phyloP scores from a whole-genome alignment of 2,329 filamentous ascomycete genomes.

The Penicillium sp. region DNA sequence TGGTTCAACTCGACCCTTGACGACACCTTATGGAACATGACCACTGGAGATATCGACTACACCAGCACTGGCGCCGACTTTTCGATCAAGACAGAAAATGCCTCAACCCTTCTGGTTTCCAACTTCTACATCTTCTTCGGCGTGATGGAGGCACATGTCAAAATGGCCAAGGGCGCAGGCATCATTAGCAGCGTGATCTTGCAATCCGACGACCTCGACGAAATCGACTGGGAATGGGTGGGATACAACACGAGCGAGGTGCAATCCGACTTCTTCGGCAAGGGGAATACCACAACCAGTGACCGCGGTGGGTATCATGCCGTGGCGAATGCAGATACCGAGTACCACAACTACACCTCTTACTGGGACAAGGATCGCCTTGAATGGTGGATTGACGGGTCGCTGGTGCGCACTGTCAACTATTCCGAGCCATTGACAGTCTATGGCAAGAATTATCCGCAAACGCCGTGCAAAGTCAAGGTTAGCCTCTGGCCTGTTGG shows the following conservation, averaged over 20 bases:
- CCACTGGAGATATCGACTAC: conserved; percentile 66
- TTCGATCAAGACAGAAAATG: conserved; percentile 67
- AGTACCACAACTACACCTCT: conserved; percentile 53
- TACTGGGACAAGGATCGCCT: conserved; percentile 68
- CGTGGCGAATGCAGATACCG: conserved; percentile 57
- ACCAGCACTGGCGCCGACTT: conserved; percentile 67
- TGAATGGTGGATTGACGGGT: conserved; percentile 67
- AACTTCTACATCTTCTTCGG: conserved; percentile 87
- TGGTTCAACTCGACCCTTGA: conserved; percentile 64
- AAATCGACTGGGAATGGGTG: conserved; percentile 70
- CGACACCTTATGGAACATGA: conserved; percentile 66
- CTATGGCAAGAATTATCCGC: conserved; percentile 62
- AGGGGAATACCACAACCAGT: conserved; percentile 75
- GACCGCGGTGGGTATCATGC: conserved; percentile 80
- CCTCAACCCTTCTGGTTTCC: conserved; percentile 76
- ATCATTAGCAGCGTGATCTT: conserved; percentile 82
- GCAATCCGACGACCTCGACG: conserved; percentile 79
- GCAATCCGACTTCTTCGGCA: conserved; percentile 95
- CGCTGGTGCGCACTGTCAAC: conserved; percentile 61
- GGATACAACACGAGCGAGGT: conserved; percentile 40
- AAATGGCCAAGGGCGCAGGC: conserved; percentile 71
- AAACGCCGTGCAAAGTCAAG: conserved; percentile 72
- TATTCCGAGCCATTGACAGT: conserved; percentile 57
- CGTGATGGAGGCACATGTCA: conserved; percentile 73
- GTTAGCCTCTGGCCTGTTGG: conserved; percentile 71